Base-by-base conservation (phyloP, 768 basidiomycete genomes). In the Mrakia hoshinonis region DNA sequence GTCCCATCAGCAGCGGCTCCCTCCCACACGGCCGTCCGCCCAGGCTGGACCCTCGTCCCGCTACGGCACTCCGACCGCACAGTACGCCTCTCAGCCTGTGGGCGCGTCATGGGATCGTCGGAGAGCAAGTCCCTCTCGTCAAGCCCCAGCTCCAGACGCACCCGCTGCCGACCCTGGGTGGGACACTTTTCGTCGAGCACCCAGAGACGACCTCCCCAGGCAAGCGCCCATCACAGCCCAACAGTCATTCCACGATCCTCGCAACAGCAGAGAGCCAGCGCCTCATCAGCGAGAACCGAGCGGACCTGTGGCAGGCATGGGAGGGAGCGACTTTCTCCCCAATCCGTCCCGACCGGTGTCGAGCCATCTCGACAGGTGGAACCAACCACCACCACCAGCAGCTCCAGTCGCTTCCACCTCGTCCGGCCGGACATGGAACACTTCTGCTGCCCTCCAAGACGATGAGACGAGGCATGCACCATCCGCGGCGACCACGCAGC, bases 71-170 rank as follows among this genome's bases (percentile, higher is more conserved):
- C 24, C 9, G 22, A 18, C 49, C 6, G 20, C 11, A 10, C 58
- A 61, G 58, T 55, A 55, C 26, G 13, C 58, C 22, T 58, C 55
- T 1, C 29, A 34, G 2, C 36, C 58, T 36, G 54, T 29, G 15
- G 54, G 24, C 4, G 31, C 58, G 5, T 61, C 58, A 22, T 61
- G 58, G 58, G 58, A 61, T 61, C 58, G 58, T 61, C 58, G 58
- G 22, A 2, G 58, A 5, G 34, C 58, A 4, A 36, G 31, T 38
- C 58, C 58, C 10, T 10, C 58, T n/a, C 58, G 58, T n/a, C 58
- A 61, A 12, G 31, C 31, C 4, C 55, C 22, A 5, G 29, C 55
- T 7, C 3, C 15, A 20, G 29, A 12, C 11, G 10, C 7, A 60
- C 11, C 31, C 18, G 36, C 18, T 3, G 36, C 29, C 34, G 34